Evolutionary conservation across 1,284 basidiomycete species (phyloP).

Genomic region (Sphagnurus paluster): DNA sequence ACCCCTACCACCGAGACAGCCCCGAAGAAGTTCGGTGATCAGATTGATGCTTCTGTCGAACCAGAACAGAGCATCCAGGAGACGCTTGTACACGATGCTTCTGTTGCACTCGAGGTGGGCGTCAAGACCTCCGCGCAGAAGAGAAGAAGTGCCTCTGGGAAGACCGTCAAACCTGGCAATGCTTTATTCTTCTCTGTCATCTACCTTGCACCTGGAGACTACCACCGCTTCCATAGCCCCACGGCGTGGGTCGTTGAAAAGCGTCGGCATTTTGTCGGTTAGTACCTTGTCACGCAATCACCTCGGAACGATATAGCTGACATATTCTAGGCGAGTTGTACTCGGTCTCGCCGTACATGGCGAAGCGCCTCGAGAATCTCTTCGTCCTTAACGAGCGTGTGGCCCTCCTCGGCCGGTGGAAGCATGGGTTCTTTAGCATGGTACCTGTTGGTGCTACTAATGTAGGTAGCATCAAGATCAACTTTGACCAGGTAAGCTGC

Average conservation of each 20-base stretch:
- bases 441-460: constrained; percentile 98
- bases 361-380: constrained; percentile 86
- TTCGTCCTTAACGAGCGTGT: constrained; percentile 99
- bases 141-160: constrained; percentile 43
- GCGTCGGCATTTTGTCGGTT: constrained; percentile 92
- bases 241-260: constrained; percentile 97
- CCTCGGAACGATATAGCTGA: neutral
- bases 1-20: constrained; percentile 30
- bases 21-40: constrained; percentile 58
- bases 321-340: constrained; percentile 78
- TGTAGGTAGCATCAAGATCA: constrained; percentile 95
- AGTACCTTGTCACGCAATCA: constrained; percentile 56
- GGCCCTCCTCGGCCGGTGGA: constrained; percentile 94
- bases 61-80: constrained; percentile 52
- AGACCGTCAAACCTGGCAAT: constrained; percentile 66
- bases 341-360: constrained; percentile 96
- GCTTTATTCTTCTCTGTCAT: constrained; percentile 92
- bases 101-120: constrained; percentile 71
- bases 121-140: constrained; percentile 43
- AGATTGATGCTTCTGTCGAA: constrained; percentile 62
- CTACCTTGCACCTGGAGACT: constrained; percentile 98
- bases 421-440: constrained; percentile 96
- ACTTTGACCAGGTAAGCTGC: constrained; percentile 83
- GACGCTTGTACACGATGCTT: constrained; percentile 61
- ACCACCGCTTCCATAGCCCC: constrained; percentile 97